Conservation (phyloP, 306 rosid species). For the Spatholobus suberectus region DNA sequence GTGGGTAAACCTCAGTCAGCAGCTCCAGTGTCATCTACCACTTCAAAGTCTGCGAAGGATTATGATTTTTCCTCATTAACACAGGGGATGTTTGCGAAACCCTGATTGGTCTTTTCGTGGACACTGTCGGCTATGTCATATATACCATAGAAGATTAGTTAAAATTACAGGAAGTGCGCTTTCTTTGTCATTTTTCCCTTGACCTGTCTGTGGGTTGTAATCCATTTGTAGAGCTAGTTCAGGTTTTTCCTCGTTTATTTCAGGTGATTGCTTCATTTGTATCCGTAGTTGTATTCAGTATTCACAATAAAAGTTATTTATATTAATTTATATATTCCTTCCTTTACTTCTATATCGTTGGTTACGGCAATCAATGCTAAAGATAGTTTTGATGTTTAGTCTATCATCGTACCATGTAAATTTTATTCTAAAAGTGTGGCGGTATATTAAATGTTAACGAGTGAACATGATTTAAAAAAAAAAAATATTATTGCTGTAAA, state of each 20-base stretch:
- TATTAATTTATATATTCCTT: slow-evolving; percentile 20
- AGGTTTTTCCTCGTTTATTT: slow-evolving; percentile 42
- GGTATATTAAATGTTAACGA: neutral
- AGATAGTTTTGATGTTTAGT: neutral
- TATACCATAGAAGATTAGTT: slow-evolving; percentile 64
- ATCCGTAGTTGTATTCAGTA: slow-evolving; percentile 51
- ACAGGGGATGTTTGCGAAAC: slow-evolving; percentile 84
- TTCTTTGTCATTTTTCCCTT: slow-evolving; percentile 43
- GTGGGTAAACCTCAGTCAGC: slow-evolving; percentile 64
- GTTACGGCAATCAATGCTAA: neutral
- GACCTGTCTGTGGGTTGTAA: slow-evolving; percentile 64
- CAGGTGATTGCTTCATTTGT: slow-evolving; percentile 73
- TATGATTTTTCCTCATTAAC: slow-evolving; percentile 94
- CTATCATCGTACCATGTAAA: neutral
- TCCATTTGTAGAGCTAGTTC: slow-evolving; percentile 78
- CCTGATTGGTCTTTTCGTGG: slow-evolving; percentile 50
- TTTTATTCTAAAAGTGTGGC: neutral
- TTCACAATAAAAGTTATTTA: slow-evolving; percentile 54
- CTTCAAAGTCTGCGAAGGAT: slow-evolving; percentile 68
- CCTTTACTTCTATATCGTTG: neutral
- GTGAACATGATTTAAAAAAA: neutral
- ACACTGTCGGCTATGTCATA: slow-evolving; percentile 41
- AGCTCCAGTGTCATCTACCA: slow-evolving; percentile 59
- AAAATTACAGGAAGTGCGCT: slow-evolving; percentile 56
- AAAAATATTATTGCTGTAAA: no score